These are phyloP conservation scores for Chaetoceros tenuissimus DNA, from an alignment of 108 stramenopile species.

Conservation along the genomic window DNA sequence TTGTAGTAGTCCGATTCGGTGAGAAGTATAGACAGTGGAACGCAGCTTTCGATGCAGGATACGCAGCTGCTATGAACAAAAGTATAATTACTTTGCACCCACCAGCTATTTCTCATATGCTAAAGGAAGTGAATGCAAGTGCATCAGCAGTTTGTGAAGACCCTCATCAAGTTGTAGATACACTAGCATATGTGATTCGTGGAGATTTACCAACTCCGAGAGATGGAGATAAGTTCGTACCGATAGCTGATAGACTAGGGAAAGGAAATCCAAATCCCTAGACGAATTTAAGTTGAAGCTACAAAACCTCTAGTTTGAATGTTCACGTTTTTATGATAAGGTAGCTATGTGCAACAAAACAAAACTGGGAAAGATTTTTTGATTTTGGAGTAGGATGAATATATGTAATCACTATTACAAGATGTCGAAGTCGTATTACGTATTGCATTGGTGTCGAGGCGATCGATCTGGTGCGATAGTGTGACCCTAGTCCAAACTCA, in stretches of 20 bases:
- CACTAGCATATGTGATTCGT: slow-evolving; percentile 72
- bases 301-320: too few relatives aligned
- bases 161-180: slow-evolving; percentile 70
- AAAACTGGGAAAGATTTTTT: too few relatives aligned
- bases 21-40: slow-evolving; percentile 87
- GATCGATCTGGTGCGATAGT: too few relatives aligned
- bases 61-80: slow-evolving; percentile 68
- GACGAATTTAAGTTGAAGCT: neutral
- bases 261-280: slow-evolving; percentile 84
- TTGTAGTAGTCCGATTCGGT: slow-evolving; percentile 84
- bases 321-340: too few relatives aligned
- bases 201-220: slow-evolving; percentile 62
- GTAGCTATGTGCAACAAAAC: too few relatives aligned
- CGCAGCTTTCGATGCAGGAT: slow-evolving; percentile 83
- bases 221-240: slow-evolving; percentile 60
- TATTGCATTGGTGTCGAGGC: too few relatives aligned
- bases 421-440: too few relatives aligned
- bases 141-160: slow-evolving; percentile 71
- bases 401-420: too few relatives aligned
- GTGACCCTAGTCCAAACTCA: too few relatives aligned
- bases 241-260: slow-evolving; percentile 74
- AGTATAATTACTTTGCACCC: slow-evolving; percentile 78
- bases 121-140: slow-evolving; percentile 81
- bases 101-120: slow-evolving; percentile 72
- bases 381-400: too few relatives aligned